Conservation (phyloP, 768 basidiomycete species). For the Cantharellus cinnabarinus region DNA sequence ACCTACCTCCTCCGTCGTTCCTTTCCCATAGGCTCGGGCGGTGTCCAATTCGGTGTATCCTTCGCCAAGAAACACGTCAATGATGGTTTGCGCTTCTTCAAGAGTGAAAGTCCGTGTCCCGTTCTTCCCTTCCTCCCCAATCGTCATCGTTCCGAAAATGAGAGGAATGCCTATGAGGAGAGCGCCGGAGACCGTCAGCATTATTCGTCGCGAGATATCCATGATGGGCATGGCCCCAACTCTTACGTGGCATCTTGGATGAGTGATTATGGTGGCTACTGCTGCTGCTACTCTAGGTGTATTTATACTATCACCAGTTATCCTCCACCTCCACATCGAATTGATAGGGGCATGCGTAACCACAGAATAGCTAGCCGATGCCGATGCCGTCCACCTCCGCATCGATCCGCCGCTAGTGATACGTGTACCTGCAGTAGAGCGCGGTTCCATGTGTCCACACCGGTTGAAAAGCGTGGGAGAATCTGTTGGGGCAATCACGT, state of each 20-base stretch:
- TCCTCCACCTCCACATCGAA: no score
- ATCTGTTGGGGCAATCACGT: no score
- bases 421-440: no score
- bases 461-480: no score
- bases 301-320: no score
- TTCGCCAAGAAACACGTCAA: slow-evolving; percentile 24
- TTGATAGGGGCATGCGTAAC: no score
- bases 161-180: slow-evolving; percentile 18
- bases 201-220: background rate
- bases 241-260: background rate
- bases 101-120: slow-evolving; percentile 21
- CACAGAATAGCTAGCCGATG: no score
- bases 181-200: background rate
- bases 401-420: no score
- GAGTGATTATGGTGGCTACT: background rate
- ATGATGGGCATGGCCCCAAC: background rate
- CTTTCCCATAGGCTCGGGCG: slow-evolving; percentile 24
- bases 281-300: no score
- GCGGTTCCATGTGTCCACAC: no score
- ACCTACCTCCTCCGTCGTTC: slow-evolving; percentile 34
- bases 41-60: slow-evolving; percentile 20
- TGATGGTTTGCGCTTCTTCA: slow-evolving; percentile 23
- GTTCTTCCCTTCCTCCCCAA: slow-evolving; percentile 24
- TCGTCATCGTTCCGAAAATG: slow-evolving; percentile 29
- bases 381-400: no score